Evolutionary conservation across 2,329 filamentous ascomycete genomes (phyloP), one percentile per base, ranked within the genome.

Genomic region (Harringtonia aguacate): DNA sequence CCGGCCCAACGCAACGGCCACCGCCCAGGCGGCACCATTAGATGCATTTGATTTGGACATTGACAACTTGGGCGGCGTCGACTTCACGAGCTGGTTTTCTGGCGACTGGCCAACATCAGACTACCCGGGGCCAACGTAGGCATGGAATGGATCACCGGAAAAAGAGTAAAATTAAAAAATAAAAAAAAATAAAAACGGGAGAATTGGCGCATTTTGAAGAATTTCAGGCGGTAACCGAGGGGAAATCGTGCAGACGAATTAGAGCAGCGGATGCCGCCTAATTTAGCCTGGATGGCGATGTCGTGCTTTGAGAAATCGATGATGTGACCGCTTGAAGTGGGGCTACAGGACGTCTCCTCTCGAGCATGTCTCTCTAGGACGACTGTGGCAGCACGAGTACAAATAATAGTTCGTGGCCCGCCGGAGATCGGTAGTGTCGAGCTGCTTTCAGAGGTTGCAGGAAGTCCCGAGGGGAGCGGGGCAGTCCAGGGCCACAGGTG

Each of bases 1-100:
- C 8, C 12, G 10, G 20, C 12, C 20, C 13, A 6, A 4, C 18
- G 4, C 28, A 7, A 13, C 30, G 7, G 29, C 20, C 9, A 24
- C 12, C 10, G 13, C n/a, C n/a, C n/a, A n/a, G n/a, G n/a, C n/a
- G n/a, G n/a, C 24, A 13, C 51, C 58, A 1, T 47, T 61, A 8
- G 57, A 62, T 33, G 59, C 55, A 5, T 53, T 61, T 38, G 57
- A 61, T 39, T 57, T 62, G 22, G 58, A 58, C 15, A 43, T 56
- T 12, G 56, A 58, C 17, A 48, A 43, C 13, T 54, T 57, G 20
- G 55, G 51, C 33, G 15, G 41, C 34, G 39, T 51, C 29, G 46
- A 50, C 8, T 21, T 50, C 8, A 39, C 42, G 30, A 41, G 35
- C 27, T 52, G 52, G 34, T 53, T 58, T 27, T 51, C 55, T 36